Conservation (phyloP, 495 filamentous ascomycete genomes). For the Hyaloscypha variabilis region DNA sequence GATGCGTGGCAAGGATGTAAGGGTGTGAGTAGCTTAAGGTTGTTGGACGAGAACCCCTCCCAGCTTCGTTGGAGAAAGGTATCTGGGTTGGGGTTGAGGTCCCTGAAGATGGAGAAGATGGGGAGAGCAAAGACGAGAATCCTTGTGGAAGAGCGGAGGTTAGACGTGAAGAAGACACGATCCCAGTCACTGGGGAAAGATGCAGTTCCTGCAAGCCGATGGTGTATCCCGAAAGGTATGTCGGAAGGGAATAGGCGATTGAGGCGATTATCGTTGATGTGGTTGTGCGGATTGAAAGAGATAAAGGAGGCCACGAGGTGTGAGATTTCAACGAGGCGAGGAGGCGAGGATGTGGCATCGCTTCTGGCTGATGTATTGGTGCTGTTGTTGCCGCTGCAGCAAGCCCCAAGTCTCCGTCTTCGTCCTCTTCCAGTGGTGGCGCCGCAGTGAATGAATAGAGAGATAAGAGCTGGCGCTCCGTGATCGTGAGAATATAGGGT, state of each 20-base stretch:
- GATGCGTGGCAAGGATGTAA: conserved; percentile 84
- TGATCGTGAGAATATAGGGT: conserved; percentile 81
- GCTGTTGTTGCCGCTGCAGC: background rate
- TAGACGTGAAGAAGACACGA: conserved; percentile 58
- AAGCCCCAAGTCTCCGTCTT: conserved; percentile 8
- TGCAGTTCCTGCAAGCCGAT: conserved; percentile 88
- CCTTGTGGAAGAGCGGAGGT: conserved; percentile 45
- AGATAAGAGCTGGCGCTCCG: conserved; percentile 69
- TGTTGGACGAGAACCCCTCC: conserved; percentile 55
- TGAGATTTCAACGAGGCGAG: conserved; percentile 83
- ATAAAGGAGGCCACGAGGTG: conserved; percentile 76
- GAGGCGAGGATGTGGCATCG: conserved; percentile 45
- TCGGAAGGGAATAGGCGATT: conserved; percentile 80
- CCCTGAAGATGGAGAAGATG: conserved; percentile 15
- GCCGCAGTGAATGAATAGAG: conserved; percentile 56
- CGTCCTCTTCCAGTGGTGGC: conserved; percentile 22
- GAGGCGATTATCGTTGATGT: conserved; percentile 67
- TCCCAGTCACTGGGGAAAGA: conserved; percentile 42
- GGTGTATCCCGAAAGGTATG: conserved; percentile 76
- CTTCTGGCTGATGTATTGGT: background rate
- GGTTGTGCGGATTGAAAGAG: conserved; percentile 72
- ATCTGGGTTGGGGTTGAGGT: conserved; percentile 11
- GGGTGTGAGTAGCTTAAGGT: conserved; percentile 87
- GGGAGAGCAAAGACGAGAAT: conserved; percentile 35
- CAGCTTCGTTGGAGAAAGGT: conserved; percentile 16